Conservation (phyloP, 2,329 filamentous ascomycete species). For the Trichoderma pleuroti region DNA sequence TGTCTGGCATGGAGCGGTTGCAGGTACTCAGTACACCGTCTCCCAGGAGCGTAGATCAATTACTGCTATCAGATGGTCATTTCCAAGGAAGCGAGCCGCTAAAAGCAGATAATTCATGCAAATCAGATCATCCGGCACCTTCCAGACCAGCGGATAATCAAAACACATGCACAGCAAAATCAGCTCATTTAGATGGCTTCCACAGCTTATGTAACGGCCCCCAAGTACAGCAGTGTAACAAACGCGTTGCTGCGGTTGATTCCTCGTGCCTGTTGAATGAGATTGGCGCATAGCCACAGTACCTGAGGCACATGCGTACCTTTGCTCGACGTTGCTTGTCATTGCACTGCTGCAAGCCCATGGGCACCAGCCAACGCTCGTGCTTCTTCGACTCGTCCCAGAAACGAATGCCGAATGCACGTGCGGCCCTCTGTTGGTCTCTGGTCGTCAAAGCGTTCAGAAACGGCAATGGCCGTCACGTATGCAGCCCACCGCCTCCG, state of each 20-base stretch:
- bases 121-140: conserved; percentile 12
- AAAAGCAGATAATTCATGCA: background rate
- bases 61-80: background rate
- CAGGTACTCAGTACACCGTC: background rate
- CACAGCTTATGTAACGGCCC: background rate
- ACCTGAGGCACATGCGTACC: background rate
- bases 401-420: background rate
- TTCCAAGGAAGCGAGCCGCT: background rate
- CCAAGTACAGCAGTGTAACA: background rate
- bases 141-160: background rate
- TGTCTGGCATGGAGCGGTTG: background rate
- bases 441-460: background rate
- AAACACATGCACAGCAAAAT: background rate
- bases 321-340: background rate
- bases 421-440: background rate
- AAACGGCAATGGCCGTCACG: background rate
- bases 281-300: background rate
- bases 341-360: background rate
- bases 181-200: background rate
- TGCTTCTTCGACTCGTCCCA: background rate
- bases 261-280: background rate
- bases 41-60: background rate
- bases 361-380: background rate
- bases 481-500: background rate
- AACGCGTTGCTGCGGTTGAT: background rate